These are phyloP conservation scores for Mycosarcoma maydis DNA, from an alignment of 1,284 basidiomycete species.

Conservation along the genomic window DNA sequence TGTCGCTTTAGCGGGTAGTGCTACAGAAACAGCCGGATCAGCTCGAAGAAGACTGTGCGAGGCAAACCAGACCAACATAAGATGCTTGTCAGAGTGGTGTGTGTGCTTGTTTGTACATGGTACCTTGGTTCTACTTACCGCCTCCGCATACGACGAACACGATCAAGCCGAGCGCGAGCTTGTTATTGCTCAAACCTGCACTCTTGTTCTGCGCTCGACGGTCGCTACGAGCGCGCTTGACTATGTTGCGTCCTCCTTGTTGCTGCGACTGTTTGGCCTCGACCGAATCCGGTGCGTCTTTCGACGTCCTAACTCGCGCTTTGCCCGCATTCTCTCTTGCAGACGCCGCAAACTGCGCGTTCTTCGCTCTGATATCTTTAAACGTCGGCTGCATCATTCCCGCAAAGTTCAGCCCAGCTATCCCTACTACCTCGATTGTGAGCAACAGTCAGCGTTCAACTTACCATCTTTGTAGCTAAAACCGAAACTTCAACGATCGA, in stretches of 20 bases:
- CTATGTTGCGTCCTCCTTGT: conserved; percentile 10
- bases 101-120: too few relatives aligned
- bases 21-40: conserved; percentile 44
- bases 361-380: conserved; percentile 38
- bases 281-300: not conserved
- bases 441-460: too few relatives aligned
- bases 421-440: too few relatives aligned
- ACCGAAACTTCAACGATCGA: too few relatives aligned
- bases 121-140: too few relatives aligned
- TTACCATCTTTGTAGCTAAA: too few relatives aligned
- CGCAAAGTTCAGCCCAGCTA: too few relatives aligned
- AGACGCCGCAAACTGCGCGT: conserved; percentile 20
- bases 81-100: too few relatives aligned
- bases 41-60: conserved; percentile 49
- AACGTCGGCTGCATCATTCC: conserved; percentile 18
- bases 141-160: conserved; percentile 49
- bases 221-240: conserved; percentile 22
- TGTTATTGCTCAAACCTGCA: conserved; percentile 13
- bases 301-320: conserved; percentile 22
- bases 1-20: too few relatives aligned
- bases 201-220: not conserved
- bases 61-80: not conserved
- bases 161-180: conserved; percentile 24
- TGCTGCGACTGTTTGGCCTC: not conserved
- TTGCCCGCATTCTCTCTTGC: conserved; percentile 40